Percentiles rank a stretch among this genome's conserved stretches.
These are phyloP conservation scores for Septoria petroselini DNA, from an alignment of 2,329 filamentous ascomycete genomes.

Conservation along the genomic window DNA sequence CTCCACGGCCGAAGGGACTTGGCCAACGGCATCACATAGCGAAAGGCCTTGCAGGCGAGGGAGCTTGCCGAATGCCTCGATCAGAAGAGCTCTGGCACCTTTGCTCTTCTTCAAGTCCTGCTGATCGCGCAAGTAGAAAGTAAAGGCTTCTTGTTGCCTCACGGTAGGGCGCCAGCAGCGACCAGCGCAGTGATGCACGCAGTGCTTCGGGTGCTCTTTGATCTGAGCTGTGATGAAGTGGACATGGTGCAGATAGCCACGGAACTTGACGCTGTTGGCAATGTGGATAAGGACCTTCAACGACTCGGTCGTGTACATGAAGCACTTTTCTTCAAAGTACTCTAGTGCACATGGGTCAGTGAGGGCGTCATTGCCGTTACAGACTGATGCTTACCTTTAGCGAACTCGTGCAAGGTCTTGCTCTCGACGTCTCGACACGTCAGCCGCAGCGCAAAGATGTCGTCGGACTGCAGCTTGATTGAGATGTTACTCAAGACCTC, in stretches of 20 bases:
- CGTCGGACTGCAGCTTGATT: conserved; percentile 30
- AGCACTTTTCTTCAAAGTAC: conserved; percentile 12
- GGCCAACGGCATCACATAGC: conserved; percentile 17
- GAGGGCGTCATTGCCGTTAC: background rate
- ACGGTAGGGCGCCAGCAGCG: conserved; percentile 24
- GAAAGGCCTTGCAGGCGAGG: conserved; percentile 17
- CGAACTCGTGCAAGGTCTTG: conserved; percentile 32
- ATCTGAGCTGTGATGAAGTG: conserved; percentile 28
- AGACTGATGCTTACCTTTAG: conserved; percentile 25
- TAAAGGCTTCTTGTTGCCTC: conserved; percentile 31
- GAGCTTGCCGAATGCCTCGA: conserved; percentile 28
- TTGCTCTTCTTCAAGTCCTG: conserved; percentile 22
- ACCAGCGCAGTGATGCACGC: conserved; percentile 14
- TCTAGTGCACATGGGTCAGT: background rate
- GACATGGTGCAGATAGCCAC: conserved; percentile 27
- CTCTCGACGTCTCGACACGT: conserved; percentile 30
- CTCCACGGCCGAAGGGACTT: conserved; percentile 14
- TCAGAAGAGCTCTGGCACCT: conserved; percentile 24
- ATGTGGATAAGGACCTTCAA: conserved; percentile 30
- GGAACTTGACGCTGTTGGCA: conserved; percentile 26
- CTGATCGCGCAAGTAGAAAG: conserved; percentile 30
- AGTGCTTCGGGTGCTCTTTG: conserved; percentile 21
- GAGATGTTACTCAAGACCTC: conserved; percentile 33
- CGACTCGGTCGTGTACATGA: conserved; percentile 26
- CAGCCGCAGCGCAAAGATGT: conserved; percentile 29